phyloP scores from a whole-genome alignment of 768 basidiomycete species.

The Phanerochaete carnosa region DNA sequence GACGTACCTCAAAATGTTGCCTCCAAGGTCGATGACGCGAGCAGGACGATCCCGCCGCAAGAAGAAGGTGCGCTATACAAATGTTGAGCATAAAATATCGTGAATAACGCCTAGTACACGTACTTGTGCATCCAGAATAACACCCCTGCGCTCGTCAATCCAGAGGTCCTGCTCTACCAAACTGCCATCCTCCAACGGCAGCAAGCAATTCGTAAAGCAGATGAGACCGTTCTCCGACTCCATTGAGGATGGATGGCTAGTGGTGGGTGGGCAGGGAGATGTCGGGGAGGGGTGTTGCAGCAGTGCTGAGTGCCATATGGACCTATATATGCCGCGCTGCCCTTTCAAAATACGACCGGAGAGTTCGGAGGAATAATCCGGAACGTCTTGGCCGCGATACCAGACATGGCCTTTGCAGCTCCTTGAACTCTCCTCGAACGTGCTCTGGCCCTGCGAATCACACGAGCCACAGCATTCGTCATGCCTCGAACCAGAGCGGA shows the following conservation, averaged over 20 bases:
- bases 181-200: slow-evolving; percentile 77
- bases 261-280: not conserved
- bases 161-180: slow-evolving; percentile 74
- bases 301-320: not conserved
- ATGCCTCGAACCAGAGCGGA: not conserved
- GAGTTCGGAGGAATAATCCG: not conserved
- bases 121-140: slow-evolving; percentile 73
- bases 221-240: slow-evolving; percentile 59
- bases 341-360: not conserved
- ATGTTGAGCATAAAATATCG: not conserved
- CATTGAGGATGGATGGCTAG: slow-evolving; percentile 19
- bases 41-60: slow-evolving; percentile 56
- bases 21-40: slow-evolving; percentile 63
- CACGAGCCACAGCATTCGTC: not conserved
- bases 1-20: slow-evolving; percentile 69
- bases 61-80: slow-evolving; percentile 64
- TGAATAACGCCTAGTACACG: not conserved
- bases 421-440: slow-evolving; percentile 2
- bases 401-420: not conserved
- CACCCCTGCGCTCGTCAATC: slow-evolving; percentile 73
- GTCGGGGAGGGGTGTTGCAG: not conserved
- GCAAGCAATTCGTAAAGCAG: slow-evolving; percentile 85
- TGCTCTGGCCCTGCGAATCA: slow-evolving; percentile 1
- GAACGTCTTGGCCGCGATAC: not conserved
- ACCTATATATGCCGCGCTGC: not conserved